Evolutionary conservation across 371 early-diverging fungal genomes (phyloP), one percentile per base, ranked within the genome.

Genomic region (Nematocida sp.): DNA sequence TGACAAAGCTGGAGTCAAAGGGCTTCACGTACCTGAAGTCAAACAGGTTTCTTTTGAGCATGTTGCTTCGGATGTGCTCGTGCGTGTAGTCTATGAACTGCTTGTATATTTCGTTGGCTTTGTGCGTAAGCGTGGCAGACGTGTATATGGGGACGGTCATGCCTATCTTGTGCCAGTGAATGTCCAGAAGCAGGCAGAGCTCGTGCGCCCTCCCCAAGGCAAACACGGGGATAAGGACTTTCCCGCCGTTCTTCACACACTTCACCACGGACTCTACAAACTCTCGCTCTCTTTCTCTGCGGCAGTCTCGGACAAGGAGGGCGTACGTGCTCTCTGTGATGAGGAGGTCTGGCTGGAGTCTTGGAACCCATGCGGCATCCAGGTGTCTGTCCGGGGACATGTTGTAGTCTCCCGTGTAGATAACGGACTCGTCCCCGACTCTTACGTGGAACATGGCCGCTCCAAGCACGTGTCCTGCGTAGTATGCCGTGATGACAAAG

Each of bases 381-480:
- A 95, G 81, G 79, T 94, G 95, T 43, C 91, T 86, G 85, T 94
- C 95, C 0, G 94, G 91, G 1, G 92, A 91, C 90, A 91, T 94
- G 79, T 93, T 94, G 85, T 91, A 95, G 81, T 95, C 95, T 29
- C 95, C 95, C 2, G 95, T 95, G 80, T 95, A 95, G 2, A 95
- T 90, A 1, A 91, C 85, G 1, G 65, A 67, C 63, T 52, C 86
- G 82, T 2, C 90, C 25, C 77, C 79, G 19, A 77, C 75, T 2
- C 87, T 84, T 8, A 91, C 86, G 77, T 92, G 88, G 75, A 93
- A 90, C 94, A 95, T 95, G 32, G 91, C 94, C 0, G 95, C 95
- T 1, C 95, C 95, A n/a, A 95, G 85, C 8, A 95, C 95, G 79
- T 95, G 95, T 0, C 95, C 95, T 2, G 95, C 95, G 83, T 94